These are phyloP conservation scores for Puccinellia tenuiflora DNA, from an alignment of 176 grass and related monocot species.

Conservation along the genomic window DNA sequence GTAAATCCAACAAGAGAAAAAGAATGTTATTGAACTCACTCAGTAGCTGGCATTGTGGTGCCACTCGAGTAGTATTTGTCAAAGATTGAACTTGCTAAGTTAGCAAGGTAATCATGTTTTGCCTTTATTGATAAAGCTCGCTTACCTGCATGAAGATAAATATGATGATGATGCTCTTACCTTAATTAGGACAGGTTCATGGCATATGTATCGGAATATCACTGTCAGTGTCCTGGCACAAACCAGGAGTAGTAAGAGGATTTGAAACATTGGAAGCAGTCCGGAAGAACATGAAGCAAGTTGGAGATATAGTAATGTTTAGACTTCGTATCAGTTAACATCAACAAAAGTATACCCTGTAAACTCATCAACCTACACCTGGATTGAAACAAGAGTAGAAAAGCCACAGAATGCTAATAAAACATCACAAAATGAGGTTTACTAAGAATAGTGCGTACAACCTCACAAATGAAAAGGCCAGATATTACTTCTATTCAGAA, in stretches of 20 bases:
- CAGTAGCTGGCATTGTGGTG: not conserved
- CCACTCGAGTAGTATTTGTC: not conserved
- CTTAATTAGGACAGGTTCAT: conserved; percentile 9
- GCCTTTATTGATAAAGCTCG: not conserved
- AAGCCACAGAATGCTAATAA: not conserved
- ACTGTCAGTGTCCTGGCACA: not conserved
- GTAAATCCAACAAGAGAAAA: not conserved
- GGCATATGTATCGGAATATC: not conserved
- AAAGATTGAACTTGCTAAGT: not conserved
- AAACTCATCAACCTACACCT: not conserved
- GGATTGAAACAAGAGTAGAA: conserved; percentile 17
- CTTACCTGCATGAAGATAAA: not conserved
- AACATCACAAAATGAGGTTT: not conserved
- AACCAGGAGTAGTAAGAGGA: not conserved
- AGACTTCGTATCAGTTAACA: not conserved
- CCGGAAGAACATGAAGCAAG: not conserved
- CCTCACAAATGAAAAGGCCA: not conserved
- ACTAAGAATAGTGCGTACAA: not conserved
- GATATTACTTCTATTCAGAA: not conserved
- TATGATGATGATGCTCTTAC: not conserved
- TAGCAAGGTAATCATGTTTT: not conserved
- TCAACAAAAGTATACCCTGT: not conserved
- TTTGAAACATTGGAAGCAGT: not conserved
- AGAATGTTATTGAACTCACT: not conserved
- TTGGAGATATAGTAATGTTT: not conserved